Evolutionary conservation across 2,329 filamentous ascomycete species (phyloP), one percentile per base, ranked within the genome.

Genomic region (Cytospora paraplurivora): DNA sequence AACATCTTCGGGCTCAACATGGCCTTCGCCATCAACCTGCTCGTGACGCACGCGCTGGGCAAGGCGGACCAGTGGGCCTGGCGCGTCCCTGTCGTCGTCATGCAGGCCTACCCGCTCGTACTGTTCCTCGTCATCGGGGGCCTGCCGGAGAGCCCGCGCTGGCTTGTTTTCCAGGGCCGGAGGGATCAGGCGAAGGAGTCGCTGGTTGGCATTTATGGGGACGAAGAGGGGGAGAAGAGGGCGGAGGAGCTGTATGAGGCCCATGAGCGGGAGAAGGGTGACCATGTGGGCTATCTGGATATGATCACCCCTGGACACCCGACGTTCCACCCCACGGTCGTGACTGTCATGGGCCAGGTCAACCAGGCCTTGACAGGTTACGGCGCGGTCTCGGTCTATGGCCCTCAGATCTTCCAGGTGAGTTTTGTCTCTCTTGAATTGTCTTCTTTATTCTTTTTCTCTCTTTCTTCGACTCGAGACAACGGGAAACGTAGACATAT

Each of bases 1-100:
- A 88, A 88, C 67, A 87, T 88, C 66, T 84, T 87, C 62, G 84
- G 85, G 0, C 72, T 88, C 2, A 78, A 86, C 64, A 81, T 86
- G 79, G 85, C 85, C 0, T 88, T 87, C 70, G 80, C 76, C 0
- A 81, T 87, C 71, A 88, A 88, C 67, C 74, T 87, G 1, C 77
- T 74, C 1, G 77, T 85, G 3, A 87, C 85, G 0, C 72, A 80
- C 7, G 70, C 72, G 0, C 75, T 87, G 4, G 84, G 85, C 3
- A 86, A 87, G 67, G 70, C 74, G 8, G 82, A 76, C 67, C 77
- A 88, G 69, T 87, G 85, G 85, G 85, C 85, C 0, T 88, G 85
- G 85, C 76, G 85, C 33, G 77, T 81, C 3, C 85, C 85, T 0
- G 87, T 88, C 67, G 79, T 87, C 27, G 75, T 78, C 41, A 88